phyloP scores from a whole-genome alignment of 2,329 filamentous ascomycete genomes.

The Arthrobotrys iridis region DNA sequence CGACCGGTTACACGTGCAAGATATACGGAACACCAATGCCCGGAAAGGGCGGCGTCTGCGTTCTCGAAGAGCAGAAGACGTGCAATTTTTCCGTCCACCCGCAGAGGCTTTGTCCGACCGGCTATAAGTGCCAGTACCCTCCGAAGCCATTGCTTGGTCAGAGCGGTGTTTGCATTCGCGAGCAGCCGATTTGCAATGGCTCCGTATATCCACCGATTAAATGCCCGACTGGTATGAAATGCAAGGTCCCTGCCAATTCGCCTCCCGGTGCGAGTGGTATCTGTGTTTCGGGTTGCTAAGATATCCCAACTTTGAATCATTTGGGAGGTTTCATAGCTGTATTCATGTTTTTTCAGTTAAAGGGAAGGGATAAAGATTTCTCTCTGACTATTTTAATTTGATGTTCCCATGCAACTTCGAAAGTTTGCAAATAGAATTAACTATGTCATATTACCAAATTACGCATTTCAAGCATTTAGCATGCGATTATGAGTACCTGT shows the following conservation, averaged over 20 bases:
- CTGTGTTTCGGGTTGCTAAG: neutral
- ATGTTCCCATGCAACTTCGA: too few species aligned
- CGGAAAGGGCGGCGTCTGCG: neutral
- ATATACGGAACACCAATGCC: neutral
- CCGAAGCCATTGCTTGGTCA: neutral
- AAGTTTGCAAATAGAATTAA: too few species aligned
- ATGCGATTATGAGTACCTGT: too few species aligned
- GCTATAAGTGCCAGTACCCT: neutral
- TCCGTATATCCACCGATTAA: neutral
- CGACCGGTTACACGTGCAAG: neutral
- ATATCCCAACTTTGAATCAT: too few species aligned
- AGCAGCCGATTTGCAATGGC: neutral
- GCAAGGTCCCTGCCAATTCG: neutral
- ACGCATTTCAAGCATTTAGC: too few species aligned
- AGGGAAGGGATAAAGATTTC: too few species aligned
- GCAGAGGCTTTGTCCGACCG: neutral
- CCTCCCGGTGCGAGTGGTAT: neutral
- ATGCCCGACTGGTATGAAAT: neutral
- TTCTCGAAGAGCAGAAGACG: neutral
- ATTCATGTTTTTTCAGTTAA: too few species aligned
- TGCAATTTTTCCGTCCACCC: slow-evolving; percentile 10
- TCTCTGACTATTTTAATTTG: too few species aligned
- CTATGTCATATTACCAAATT: too few species aligned
- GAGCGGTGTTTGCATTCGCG: neutral
- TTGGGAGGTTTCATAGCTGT: too few species aligned